Conservation (phyloP, 495 filamentous ascomycete genomes). For the Penicillium robsamsonii region DNA sequence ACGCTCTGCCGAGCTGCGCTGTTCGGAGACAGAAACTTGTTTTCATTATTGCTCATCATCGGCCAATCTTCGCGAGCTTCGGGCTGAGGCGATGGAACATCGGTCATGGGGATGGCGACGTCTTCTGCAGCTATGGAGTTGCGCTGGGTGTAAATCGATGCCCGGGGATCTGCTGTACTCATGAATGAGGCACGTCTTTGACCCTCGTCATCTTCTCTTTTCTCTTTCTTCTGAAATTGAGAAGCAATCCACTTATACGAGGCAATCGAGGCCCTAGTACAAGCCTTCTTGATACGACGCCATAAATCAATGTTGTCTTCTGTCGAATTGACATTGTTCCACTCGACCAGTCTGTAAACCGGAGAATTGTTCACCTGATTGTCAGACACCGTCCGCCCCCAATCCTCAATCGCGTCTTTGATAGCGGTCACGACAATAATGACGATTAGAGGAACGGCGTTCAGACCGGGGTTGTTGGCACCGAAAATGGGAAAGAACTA, state of each 20-base stretch:
- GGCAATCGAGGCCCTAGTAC: slow-evolving; percentile 57
- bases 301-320: slow-evolving; percentile 82
- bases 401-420: slow-evolving; percentile 99
- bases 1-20: slow-evolving; percentile 34
- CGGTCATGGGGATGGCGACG: slow-evolving; percentile 85
- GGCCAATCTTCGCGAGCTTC: slow-evolving; percentile 45
- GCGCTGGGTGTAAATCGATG: slow-evolving; percentile 59
- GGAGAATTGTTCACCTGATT: slow-evolving; percentile 96
- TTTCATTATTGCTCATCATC: slow-evolving; percentile 22
- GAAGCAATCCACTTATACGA: slow-evolving; percentile 57
- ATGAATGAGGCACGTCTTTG: slow-evolving; percentile 64
- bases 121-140: slow-evolving; percentile 53
- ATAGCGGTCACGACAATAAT: slow-evolving; percentile 89
- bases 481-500: slow-evolving; percentile 98
- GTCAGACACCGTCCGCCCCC: slow-evolving; percentile 86
- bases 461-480: slow-evolving; percentile 82
- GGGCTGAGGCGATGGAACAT: slow-evolving; percentile 78
- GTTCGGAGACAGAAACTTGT: slow-evolving; percentile 36
- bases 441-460: slow-evolving; percentile 87
- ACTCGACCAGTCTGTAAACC: slow-evolving; percentile 83
- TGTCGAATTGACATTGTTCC: slow-evolving; percentile 89
- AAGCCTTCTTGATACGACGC: slow-evolving; percentile 91
- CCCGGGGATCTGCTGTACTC: slow-evolving; percentile 55
- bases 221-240: slow-evolving; percentile 34
- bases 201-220: slow-evolving; percentile 35